Percentiles rank a stretch among this genome's conserved stretches.
Evolutionary conservation across 164 flowering plant species (phyloP).

Genomic region (Sextonia rubra): DNA sequence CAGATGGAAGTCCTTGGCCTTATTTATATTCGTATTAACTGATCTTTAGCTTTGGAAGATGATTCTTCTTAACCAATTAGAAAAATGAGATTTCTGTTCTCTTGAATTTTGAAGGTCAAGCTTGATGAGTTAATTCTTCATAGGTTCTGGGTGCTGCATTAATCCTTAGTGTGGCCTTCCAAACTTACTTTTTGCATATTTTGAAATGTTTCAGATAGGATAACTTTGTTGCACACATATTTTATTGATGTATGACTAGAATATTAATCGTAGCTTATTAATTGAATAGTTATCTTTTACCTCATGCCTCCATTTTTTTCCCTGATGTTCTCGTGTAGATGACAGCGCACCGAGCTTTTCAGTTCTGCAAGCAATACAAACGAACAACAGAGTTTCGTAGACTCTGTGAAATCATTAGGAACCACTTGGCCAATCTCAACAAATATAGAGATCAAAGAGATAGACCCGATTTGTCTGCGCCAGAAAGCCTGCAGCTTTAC

Average conservation of each 20-base stretch:
- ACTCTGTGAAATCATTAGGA: constrained; percentile 89
- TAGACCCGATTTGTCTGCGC: constrained; percentile 76
- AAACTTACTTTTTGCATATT: background rate
- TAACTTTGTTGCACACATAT: background rate
- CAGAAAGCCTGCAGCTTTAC: constrained; percentile 89
- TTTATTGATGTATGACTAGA: background rate
- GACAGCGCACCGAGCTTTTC: constrained; percentile 96
- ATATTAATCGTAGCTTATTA: no score
- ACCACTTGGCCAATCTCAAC: constrained; percentile 84
- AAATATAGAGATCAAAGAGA: constrained; percentile 94
- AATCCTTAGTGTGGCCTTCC: background rate
- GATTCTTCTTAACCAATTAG: no score
- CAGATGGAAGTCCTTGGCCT: background rate
- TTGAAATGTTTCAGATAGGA: background rate
- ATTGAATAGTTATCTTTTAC: background rate
- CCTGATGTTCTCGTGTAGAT: constrained; percentile 38
- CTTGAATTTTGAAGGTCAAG: background rate
- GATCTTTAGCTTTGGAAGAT: background rate
- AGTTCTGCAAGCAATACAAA: constrained; percentile 93
- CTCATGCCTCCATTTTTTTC: background rate
- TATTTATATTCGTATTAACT: background rate
- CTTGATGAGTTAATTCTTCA: background rate
- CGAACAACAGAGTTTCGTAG: constrained; percentile 90
- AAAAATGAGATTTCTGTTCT: no score
- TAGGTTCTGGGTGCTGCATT: background rate